phyloP scores from a whole-genome alignment of 1,284 basidiomycete species.

The Cutaneotrichosporon cavernicola region DNA sequence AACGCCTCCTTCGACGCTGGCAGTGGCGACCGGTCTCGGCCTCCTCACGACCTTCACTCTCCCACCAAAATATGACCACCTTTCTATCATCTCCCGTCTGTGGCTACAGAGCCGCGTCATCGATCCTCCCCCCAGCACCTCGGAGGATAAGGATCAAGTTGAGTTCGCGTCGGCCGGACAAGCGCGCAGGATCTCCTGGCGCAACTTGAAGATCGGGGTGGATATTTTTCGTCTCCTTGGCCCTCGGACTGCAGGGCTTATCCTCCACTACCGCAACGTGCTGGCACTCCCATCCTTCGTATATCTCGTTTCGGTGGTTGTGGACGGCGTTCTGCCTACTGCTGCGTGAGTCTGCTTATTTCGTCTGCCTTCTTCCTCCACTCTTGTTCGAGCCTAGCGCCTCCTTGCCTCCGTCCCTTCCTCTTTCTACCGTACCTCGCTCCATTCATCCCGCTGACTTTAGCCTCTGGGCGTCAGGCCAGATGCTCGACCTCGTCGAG shows the following conservation, averaged over 20 bases:
- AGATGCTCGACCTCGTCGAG: constrained; percentile 17
- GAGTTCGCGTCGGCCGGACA: not conserved
- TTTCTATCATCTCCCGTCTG: constrained; percentile 79
- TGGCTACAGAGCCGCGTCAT: constrained; percentile 12
- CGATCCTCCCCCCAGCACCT: not conserved
- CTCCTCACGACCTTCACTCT: constrained; percentile 4
- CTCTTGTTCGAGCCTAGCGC: not conserved
- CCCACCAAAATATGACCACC: constrained; percentile 59
- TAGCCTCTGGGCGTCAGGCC: constrained; percentile 11
- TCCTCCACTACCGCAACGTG: not conserved
- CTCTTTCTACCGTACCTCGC: not conserved
- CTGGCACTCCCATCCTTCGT: not conserved
- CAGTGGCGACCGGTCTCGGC: not conserved
- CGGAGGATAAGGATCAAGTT: not conserved
- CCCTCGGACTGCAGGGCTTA: not conserved
- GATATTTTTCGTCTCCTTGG: constrained; percentile 8
- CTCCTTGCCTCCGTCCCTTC: not conserved
- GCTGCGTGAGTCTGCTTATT: constrained; percentile 2
- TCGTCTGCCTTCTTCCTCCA: not conserved
- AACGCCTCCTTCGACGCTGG: not conserved
- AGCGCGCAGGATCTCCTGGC: not conserved
- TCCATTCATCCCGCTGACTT: not conserved
- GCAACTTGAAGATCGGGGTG: constrained; percentile 11
- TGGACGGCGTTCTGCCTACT: constrained; percentile 4
- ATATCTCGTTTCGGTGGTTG: constrained; percentile 1